Percentiles rank a stretch among this genome's conserved stretches.
Evolutionary conservation across 768 basidiomycete genomes (phyloP).

Genomic region (Omphalotus guepiniiformis): DNA sequence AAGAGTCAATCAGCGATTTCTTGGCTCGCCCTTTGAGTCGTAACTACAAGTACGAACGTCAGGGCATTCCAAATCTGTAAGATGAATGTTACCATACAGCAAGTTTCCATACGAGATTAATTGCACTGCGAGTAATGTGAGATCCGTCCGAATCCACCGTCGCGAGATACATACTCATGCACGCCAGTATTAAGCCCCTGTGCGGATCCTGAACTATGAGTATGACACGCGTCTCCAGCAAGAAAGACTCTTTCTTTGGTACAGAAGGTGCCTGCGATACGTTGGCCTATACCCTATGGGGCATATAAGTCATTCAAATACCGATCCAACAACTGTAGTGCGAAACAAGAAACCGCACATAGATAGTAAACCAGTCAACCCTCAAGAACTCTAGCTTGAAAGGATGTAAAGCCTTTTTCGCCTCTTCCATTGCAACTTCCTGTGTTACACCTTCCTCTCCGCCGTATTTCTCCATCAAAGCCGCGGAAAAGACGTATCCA

Average conservation of each 20-base stretch:
- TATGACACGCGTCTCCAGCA: slow-evolving; percentile 14
- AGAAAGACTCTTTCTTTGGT: slow-evolving; percentile 9
- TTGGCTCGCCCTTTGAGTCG: slow-evolving; percentile 5
- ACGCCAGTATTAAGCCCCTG: slow-evolving; percentile 14
- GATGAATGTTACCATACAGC: slow-evolving; percentile 1
- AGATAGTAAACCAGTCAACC: slow-evolving; percentile 16
- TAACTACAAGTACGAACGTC: background rate
- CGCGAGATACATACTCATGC: slow-evolving; percentile 8
- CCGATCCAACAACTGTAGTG: background rate
- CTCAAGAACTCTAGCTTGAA: slow-evolving; percentile 13
- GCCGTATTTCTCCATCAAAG: slow-evolving; percentile 6
- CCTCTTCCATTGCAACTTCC: slow-evolving; percentile 8
- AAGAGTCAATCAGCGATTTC: slow-evolving; percentile 7
- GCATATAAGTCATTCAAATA: background rate
- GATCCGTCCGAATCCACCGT: background rate
- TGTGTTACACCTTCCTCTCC: slow-evolving; percentile 10
- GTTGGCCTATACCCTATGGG: slow-evolving; percentile 12
- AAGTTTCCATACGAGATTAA: slow-evolving; percentile 14
- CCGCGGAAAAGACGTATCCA: slow-evolving; percentile 10
- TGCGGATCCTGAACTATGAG: slow-evolving; percentile 12
- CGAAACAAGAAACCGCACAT: slow-evolving; percentile 7
- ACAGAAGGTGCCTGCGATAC: slow-evolving; percentile 10
- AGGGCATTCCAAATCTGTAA: background rate
- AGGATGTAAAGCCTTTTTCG: slow-evolving; percentile 13
- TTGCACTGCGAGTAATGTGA: slow-evolving; percentile 2